Evolutionary conservation across 805 yeast genomes (phyloP), one percentile per base, ranked within the genome.

Genomic region (Priceomyces haplophilus): DNA sequence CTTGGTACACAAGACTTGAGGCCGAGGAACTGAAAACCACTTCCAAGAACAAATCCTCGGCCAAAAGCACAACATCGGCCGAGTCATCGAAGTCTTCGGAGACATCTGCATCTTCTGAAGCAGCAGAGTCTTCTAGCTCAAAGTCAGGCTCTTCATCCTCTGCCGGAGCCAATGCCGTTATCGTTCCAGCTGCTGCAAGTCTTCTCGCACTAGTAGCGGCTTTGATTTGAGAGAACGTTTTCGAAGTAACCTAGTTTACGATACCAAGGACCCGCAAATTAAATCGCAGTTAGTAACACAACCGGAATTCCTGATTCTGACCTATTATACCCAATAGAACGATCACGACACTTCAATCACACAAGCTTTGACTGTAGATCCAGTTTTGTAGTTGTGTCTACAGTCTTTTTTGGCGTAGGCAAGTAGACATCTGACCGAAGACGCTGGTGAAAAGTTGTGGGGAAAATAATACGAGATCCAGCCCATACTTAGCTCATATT

Each of bases 1-100:
- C 72, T 16, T 68, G 74, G 74, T 65, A 57, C 59, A 43, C 49
- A n/a, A 43, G 55, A 40, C 41, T 51, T 23, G 25, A 23, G 25
- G 43, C 41, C 11, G 51, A 27, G 4, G 47, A 13, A n/a, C 34
- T 18, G 6, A 41, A 25, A 7, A 24, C 27, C 27, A 24, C 27
- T 8, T 33, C 46, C n/a, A 34, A 35, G 15, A 38, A 31, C 7
- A n/a, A 24, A 16, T 16, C 39, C 15, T n/a, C n/a, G n/a, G n/a
- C n/a, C n/a, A 13, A 37, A 23, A 45, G 36, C 11, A 21, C 24
- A 21, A 8, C 24, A 7, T 21, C 24, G 6, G 6, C 24, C 24
- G 8, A 21, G 8, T 21, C 24, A 7, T 7, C 24, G 24, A 21
- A 6, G 8, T 40, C 23, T 7, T 20, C 23, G 11, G 37, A 11